phyloP scores from a whole-genome alignment of 257 asterid genomes.

The Plantago major region DNA sequence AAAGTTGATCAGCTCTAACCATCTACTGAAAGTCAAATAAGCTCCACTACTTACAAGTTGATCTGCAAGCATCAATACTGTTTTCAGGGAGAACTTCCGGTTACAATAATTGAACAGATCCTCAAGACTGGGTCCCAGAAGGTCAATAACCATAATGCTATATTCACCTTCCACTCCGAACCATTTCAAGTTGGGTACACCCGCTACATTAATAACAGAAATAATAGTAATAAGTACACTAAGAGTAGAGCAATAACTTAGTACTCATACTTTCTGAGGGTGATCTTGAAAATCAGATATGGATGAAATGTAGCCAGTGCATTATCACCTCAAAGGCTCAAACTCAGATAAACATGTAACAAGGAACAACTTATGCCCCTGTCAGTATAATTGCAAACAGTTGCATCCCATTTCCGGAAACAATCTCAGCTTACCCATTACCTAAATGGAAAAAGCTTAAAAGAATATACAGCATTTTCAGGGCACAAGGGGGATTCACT shows the following conservation, averaged over 20 bases:
- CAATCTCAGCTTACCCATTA: no score
- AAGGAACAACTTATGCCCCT: no score
- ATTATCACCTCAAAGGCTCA: no score
- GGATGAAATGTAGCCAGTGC: no score
- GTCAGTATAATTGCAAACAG: no score
- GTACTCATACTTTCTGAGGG: no score
- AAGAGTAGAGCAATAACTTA: no score
- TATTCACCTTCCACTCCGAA: slow-evolving; percentile 79
- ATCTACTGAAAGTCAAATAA: slow-evolving; percentile 12
- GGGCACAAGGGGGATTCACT: slow-evolving; percentile 3
- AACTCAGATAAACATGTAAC: no score
- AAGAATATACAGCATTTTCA: neutral
- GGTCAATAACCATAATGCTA: slow-evolving; percentile 73
- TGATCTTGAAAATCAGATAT: no score
- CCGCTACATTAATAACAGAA: slow-evolving; percentile 39
- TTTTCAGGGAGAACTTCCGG: slow-evolving; percentile 67
- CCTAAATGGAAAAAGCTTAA: neutral
- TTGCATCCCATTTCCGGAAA: no score
- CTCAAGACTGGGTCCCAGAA: slow-evolving; percentile 85
- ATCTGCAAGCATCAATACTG: slow-evolving; percentile 86
- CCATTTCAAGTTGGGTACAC: slow-evolving; percentile 77
- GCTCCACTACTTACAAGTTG: slow-evolving; percentile 56
- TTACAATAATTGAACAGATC: slow-evolving; percentile 83
- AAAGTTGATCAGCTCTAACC: slow-evolving; percentile 16
- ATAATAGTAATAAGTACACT: slow-evolving; percentile 15